Evolutionary conservation across 345 rosid species (phyloP).

Genomic region (Melaleuca quinquenervia): DNA sequence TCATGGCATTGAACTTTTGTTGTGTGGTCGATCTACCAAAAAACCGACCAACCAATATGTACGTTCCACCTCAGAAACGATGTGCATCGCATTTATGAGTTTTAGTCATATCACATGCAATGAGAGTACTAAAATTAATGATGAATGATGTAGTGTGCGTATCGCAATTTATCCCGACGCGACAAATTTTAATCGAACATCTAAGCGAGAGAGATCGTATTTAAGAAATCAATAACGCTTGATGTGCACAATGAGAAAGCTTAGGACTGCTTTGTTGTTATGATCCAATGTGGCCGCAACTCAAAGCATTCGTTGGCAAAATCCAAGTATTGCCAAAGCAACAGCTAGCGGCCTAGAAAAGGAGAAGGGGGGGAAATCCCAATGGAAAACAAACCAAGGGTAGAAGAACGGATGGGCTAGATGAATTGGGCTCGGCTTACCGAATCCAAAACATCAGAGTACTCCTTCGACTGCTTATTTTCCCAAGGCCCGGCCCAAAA

Average conservation of each 20-base stretch:
- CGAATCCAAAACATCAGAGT: neutral
- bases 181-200: neutral
- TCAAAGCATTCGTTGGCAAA: neutral
- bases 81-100: accelerated
- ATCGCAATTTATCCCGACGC: neutral
- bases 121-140: neutral
- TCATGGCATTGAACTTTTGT: neutral
- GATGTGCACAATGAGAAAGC: neutral
- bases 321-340: no score
- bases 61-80: neutral
- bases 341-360: neutral
- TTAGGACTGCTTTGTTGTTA: neutral
- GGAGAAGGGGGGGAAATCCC: neutral
- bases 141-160: neutral
- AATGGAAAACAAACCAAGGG: neutral
- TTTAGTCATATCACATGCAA: neutral
- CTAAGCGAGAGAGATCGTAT: neutral
- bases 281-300: neutral
- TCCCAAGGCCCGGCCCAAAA: neutral
- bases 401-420: neutral
- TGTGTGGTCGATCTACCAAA: neutral
- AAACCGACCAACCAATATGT: neutral
- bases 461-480: neutral
- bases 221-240: neutral
- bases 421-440: neutral